Base-by-base conservation (phyloP, 768 basidiomycete species). In the Neoboletus brunneissimus region DNA sequence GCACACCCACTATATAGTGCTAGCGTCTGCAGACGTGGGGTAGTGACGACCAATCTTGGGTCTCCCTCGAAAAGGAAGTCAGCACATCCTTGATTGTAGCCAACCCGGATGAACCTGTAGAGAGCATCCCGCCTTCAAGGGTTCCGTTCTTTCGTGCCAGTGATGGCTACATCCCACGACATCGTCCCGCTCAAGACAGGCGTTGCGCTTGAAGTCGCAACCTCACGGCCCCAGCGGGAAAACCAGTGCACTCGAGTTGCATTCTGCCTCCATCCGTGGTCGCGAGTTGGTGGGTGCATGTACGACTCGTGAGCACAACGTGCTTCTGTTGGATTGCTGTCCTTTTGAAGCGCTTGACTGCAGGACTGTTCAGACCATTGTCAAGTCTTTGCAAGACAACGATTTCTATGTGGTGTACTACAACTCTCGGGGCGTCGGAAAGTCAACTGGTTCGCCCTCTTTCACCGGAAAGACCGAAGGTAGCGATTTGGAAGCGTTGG, bases 191-290 rank as follows among this genome's bases (percentile, higher is more conserved):
- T 76, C 29, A 67, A 69, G 35, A 77, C 80, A 23, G 79, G 77
- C 7, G 70, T 80, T 20, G 64, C 74, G 20, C 68, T 84, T n/a
- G 74, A 83, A 64, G 70, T 76, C 34, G 72, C 74, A 18, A 54
- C 74, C 1, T 67, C 70, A 41, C 60, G 57, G 18, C 76, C 79
- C 8, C 13, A 32, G 12, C 60, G 61, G 22, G 55, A 46, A 18
- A 20, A 47, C 12, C 43, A 23, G 11, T 60, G 58, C 8, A 76
- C 71, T 29, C 85, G 81, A 58, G 68, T 87, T 7, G 89, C 85
- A 0, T 72, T 93, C n/a, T 85, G 85, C 61, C 73, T 89, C 12
- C 91, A 93, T 62, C 91, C 91, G 7, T 93, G 90, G 90, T 85
- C 87, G n/a, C 84, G 89, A 80, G 77, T 92, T 0, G 90, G 91